phyloP scores from a whole-genome alignment of 2,329 filamentous ascomycete genomes.

The Dactylonectria estremocensis region DNA sequence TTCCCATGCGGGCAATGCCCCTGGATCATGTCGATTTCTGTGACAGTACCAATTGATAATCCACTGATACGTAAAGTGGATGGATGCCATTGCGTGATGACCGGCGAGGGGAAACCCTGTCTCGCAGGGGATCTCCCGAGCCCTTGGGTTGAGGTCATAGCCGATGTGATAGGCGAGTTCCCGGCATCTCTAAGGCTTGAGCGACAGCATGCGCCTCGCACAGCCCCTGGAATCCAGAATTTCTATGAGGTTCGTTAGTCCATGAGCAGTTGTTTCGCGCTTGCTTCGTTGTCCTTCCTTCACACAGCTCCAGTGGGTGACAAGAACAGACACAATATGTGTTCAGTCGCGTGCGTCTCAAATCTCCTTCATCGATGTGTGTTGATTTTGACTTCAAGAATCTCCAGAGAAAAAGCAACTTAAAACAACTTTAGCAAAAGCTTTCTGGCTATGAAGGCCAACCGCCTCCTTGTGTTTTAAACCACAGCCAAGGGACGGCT shows the following conservation, averaged over 20 bases:
- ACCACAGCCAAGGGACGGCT: not conserved
- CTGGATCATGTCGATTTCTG: too few species aligned
- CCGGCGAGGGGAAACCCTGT: too few species aligned
- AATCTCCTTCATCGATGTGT: not conserved
- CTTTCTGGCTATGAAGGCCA: slow-evolving; percentile 16
- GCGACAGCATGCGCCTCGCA: not conserved
- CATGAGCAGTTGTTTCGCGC: not conserved
- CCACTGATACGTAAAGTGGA: too few species aligned
- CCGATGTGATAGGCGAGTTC: slow-evolving; percentile 10
- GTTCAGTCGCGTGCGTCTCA: slow-evolving; percentile 28
- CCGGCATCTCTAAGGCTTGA: not conserved
- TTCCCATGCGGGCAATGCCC: too few species aligned
- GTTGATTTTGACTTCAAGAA: too few species aligned
- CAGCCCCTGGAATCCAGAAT: not conserved
- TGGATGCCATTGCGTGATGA: too few species aligned
- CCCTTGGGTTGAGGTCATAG: not conserved
- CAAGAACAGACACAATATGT: slow-evolving; percentile 29
- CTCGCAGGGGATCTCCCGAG: too few species aligned
- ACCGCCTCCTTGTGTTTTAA: not conserved
- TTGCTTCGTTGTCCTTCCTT: not conserved
- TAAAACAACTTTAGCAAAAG: slow-evolving; percentile 17
- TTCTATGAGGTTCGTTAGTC: not conserved
- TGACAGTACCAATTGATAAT: too few species aligned
- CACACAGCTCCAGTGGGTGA: not conserved
- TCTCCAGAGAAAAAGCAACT: not conserved